Percentiles rank a stretch among this genome's conserved stretches.
These are phyloP conservation scores for Fusarium sp. DNA, from an alignment of 2,329 filamentous ascomycete genomes.

Conservation along the genomic window DNA sequence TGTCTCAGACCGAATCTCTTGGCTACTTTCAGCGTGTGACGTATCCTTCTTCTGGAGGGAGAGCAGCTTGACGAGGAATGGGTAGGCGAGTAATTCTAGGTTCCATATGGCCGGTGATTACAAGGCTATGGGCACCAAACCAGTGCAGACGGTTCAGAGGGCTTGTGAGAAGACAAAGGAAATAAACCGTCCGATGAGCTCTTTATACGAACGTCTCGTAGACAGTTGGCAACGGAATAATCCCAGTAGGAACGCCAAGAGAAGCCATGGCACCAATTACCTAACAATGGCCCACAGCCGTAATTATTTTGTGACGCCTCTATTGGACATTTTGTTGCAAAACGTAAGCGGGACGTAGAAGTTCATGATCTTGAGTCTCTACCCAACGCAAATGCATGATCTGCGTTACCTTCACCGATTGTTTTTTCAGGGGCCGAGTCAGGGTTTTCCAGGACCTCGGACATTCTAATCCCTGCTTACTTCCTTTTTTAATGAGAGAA, in stretches of 20 bases:
- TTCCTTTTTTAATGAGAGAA: neutral
- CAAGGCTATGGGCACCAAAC: neutral
- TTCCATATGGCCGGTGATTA: slow-evolving; percentile 18
- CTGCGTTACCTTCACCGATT: slow-evolving; percentile 25
- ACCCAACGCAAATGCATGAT: slow-evolving; percentile 33
- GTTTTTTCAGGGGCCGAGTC: slow-evolving; percentile 14
- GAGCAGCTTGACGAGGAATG: slow-evolving; percentile 29
- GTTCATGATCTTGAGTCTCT: slow-evolving; percentile 34
- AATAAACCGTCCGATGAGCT: neutral
- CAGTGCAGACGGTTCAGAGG: too few relatives aligned
- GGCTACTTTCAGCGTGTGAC: neutral
- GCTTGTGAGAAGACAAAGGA: too few relatives aligned
- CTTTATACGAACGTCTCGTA: slow-evolving; percentile 10
- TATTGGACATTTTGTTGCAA: slow-evolving; percentile 24
- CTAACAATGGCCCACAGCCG: slow-evolving; percentile 18
- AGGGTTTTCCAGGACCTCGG: slow-evolving; percentile 3
- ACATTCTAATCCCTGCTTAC: neutral
- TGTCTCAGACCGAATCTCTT: neutral
- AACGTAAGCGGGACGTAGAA: slow-evolving; percentile 34
- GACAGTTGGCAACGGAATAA: neutral
- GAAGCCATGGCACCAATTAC: slow-evolving; percentile 14
- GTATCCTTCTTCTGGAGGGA: slow-evolving; percentile 35
- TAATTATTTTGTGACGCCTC: slow-evolving; percentile 4
- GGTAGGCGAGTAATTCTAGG: neutral
- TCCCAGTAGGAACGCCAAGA: slow-evolving; percentile 19